phyloP scores from a whole-genome alignment of 345 rosid genomes.

The Viola odorata region DNA sequence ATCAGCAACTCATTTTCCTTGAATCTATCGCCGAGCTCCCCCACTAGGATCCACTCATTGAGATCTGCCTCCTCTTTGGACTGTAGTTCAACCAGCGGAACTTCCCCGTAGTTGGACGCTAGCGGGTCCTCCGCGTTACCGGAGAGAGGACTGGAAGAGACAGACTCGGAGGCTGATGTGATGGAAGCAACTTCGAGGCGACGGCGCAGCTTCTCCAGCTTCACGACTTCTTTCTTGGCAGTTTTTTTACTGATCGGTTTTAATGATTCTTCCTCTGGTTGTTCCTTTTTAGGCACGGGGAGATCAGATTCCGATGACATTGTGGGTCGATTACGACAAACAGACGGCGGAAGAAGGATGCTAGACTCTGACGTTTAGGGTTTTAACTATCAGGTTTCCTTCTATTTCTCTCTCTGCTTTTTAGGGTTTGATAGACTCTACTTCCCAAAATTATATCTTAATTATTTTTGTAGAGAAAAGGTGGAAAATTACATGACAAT shows the following conservation, averaged over 20 bases:
- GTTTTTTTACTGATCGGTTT: constrained; percentile 62
- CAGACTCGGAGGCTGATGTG: constrained; percentile 19
- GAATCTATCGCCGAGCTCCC: constrained; percentile 35
- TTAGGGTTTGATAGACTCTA: no score
- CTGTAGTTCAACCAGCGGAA: constrained; percentile 50
- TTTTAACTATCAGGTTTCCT: no score
- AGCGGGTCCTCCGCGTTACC: constrained; percentile 39
- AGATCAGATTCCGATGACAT: no score
- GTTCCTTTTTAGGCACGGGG: no score
- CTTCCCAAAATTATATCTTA: no score
- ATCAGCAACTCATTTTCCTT: constrained; percentile 43
- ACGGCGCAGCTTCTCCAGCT: constrained; percentile 68
- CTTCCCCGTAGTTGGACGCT: constrained; percentile 55
- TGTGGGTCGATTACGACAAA: no score
- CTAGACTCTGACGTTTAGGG: neutral
- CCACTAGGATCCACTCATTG: constrained; percentile 41
- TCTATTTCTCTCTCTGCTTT: no score
- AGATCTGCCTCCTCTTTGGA: constrained; percentile 37
- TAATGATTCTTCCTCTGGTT: neutral
- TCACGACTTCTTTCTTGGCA: constrained; percentile 80
- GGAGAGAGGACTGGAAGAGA: constrained; percentile 20
- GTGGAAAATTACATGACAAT: no score
- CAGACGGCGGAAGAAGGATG: no score
- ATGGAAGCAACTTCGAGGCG: constrained; percentile 45
- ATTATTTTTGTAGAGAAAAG: no score